phyloP scores from a whole-genome alignment of 2,329 filamentous ascomycete genomes.

The Rutstroemia sp. region DNA sequence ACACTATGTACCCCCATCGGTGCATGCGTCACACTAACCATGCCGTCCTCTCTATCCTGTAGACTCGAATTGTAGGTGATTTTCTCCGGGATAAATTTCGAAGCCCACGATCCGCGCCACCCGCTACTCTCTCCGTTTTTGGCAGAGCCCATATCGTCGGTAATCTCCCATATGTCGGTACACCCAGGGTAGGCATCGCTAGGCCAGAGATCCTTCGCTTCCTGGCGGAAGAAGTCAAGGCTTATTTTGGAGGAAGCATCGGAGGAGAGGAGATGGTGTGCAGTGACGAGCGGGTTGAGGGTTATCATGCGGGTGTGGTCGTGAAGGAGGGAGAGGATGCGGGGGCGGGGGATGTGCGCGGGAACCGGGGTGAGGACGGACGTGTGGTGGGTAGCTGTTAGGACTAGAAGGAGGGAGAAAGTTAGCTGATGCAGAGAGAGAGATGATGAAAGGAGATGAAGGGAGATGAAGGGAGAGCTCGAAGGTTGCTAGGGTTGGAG shows the following conservation, averaged over 20 bases:
- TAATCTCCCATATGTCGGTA: conserved; percentile 19
- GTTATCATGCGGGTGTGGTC: conserved; percentile 76
- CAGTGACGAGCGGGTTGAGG: conserved; percentile 70
- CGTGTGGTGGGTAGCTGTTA: conserved; percentile 21
- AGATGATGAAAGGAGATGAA: not conserved
- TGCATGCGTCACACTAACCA: conserved; percentile 26
- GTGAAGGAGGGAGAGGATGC: conserved; percentile 67
- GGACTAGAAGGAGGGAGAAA: conserved; percentile 12
- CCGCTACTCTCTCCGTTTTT: conserved; percentile 67
- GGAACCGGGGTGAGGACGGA: conserved; percentile 64
- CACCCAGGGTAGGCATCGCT: conserved; percentile 32
- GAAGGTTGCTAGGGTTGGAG: too few species aligned
- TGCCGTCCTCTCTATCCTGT: conserved; percentile 17
- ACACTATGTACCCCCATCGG: conserved; percentile 39
- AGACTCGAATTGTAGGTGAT: conserved; percentile 21
- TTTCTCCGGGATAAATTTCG: conserved; percentile 21
- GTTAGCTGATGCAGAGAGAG: not conserved
- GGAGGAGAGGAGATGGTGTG: not conserved
- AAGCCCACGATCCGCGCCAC: conserved; percentile 63
- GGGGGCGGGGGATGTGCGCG: conserved; percentile 53
- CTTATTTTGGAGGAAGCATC: not conserved
- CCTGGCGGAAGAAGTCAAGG: conserved; percentile 18
- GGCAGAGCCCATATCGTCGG: conserved; percentile 26
- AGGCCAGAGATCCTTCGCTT: conserved; percentile 52
- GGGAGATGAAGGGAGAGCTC: not conserved